Conservation (phyloP, 2,329 filamentous ascomycete genomes). For the Penicillium sp. region DNA sequence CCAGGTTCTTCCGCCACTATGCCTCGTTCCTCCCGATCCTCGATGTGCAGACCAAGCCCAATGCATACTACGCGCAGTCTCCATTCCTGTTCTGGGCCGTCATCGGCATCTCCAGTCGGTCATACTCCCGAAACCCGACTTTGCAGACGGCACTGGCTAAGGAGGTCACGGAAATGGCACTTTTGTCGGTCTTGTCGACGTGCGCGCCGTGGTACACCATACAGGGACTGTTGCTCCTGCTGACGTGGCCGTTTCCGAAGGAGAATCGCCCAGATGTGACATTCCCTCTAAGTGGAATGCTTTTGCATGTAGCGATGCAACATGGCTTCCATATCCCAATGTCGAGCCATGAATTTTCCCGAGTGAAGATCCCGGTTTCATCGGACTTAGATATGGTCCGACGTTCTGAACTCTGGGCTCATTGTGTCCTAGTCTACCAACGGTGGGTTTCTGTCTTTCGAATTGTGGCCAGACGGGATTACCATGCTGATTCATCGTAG, state of each 20-base stretch:
- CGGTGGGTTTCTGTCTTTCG: conserved; percentile 25
- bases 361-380: conserved; percentile 31
- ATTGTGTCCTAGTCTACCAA: conserved; percentile 43
- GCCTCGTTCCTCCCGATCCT: conserved; percentile 42
- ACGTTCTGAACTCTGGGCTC: conserved; percentile 44
- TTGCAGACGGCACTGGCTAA: conserved; percentile 36
- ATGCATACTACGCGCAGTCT: conserved; percentile 74
- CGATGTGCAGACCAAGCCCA: conserved; percentile 58
- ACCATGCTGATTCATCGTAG: conserved; percentile 21
- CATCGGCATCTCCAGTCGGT: conserved; percentile 39
- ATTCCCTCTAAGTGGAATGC: conserved; percentile 39
- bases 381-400: conserved; percentile 39
- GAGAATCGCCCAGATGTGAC: conserved; percentile 35
- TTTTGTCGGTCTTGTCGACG: conserved; percentile 34
- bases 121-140: conserved; percentile 42
- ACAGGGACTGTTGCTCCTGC: conserved; percentile 39
- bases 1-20: conserved; percentile 42
- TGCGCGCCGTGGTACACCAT: conserved; percentile 37
- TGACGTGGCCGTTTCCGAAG: conserved; percentile 46
- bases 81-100: conserved; percentile 82
- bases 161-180: conserved; percentile 39
- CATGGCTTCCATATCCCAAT: conserved; percentile 46
- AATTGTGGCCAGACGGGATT: not conserved
- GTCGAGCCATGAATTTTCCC: conserved; percentile 45
- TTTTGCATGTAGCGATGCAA: conserved; percentile 47